Percentiles rank a stretch among this genome's conserved stretches.
phyloP scores from a whole-genome alignment of 495 filamentous ascomycete species.

The Gamarada debralockiae region DNA sequence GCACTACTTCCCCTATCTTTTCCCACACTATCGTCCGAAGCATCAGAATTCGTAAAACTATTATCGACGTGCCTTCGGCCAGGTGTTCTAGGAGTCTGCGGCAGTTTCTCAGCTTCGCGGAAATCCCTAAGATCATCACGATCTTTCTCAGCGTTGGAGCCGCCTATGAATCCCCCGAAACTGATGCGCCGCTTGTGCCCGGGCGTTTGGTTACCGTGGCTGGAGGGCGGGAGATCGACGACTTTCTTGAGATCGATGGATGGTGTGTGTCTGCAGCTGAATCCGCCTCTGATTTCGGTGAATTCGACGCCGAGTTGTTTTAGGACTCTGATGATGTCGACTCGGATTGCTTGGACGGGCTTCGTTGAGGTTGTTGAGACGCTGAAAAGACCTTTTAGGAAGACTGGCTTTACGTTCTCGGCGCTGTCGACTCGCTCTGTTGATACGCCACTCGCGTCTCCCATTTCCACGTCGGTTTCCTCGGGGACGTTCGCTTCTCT shows the following conservation, averaged over 20 bases:
- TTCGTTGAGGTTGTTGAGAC: constrained; percentile 95
- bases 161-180: constrained; percentile 65
- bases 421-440: constrained; percentile 49
- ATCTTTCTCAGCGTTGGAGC: constrained; percentile 45
- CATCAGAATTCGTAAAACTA: constrained; percentile 77
- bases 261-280: constrained; percentile 81
- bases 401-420: constrained; percentile 83
- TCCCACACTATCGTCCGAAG: constrained; percentile 66
- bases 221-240: constrained; percentile 51
- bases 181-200: constrained; percentile 75
- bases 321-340: constrained; percentile 89
- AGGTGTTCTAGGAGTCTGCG: constrained; percentile 41
- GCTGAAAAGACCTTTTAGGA: constrained; percentile 95
- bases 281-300: constrained; percentile 88
- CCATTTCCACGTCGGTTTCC: constrained; percentile 66
- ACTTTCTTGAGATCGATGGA: constrained; percentile 83
- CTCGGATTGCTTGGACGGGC: constrained; percentile 75
- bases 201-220: constrained; percentile 43
- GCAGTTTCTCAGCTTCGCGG: constrained; percentile 43
- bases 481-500: constrained; percentile 71
- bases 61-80: constrained; percentile 49
- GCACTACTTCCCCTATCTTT: constrained; percentile 34
- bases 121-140: constrained; percentile 58
- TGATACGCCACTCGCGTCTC: constrained; percentile 47
- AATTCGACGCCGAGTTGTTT: constrained; percentile 85